Evolutionary conservation across 2,329 filamentous ascomycete species (phyloP), one percentile per base, ranked within the genome.

Genomic region (Trichoderma citrinoviride): DNA sequence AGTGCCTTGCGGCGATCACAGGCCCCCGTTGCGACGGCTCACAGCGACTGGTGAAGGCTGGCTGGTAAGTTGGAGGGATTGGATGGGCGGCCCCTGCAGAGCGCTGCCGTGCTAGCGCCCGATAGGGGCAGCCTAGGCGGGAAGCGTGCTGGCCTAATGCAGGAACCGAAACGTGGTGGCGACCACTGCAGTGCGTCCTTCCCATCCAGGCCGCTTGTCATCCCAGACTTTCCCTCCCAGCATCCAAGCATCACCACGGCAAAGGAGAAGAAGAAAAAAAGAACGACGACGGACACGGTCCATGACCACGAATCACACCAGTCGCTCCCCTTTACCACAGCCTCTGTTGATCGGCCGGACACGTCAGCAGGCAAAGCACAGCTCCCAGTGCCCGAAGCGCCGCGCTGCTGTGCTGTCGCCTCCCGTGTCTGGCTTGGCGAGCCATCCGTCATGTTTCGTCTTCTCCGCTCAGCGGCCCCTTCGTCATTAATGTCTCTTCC

Each of bases 131-230:
- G 54, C 10, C 40, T 53, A 65, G 21, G 21, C 46, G 54, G 49
- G 40, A 57, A 57, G 61, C 61, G 43, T 17, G 43, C 27, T 27
- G 25, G 40, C 21, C 60, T 52, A 60, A 53, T 55, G 56, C 64
- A 65, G 43, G 56, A 61, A 61, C 64, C 63, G 64, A 61, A 65
- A 65, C 64, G 21, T 43, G 55, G 55, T 49, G 61, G 52, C 49
- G 25, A 17, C 33, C 27, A 17, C 17, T 40, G 19, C 33, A 37
- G 33, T 37, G 33, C 33, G 14, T 37, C 33, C 33, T 37, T 33
- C 29, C 10, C 25, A 52, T 33, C 49, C 25, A n/a, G 33, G 33
- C 33, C 8, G 12, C 4, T 58, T 8, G 41, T n/a, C 19, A 44
- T 25, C 19, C 44, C 50, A 47, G 41, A 27, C 57, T 17, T 23